phyloP scores from a whole-genome alignment of 768 basidiomycete genomes.

The Pholiota molesta region DNA sequence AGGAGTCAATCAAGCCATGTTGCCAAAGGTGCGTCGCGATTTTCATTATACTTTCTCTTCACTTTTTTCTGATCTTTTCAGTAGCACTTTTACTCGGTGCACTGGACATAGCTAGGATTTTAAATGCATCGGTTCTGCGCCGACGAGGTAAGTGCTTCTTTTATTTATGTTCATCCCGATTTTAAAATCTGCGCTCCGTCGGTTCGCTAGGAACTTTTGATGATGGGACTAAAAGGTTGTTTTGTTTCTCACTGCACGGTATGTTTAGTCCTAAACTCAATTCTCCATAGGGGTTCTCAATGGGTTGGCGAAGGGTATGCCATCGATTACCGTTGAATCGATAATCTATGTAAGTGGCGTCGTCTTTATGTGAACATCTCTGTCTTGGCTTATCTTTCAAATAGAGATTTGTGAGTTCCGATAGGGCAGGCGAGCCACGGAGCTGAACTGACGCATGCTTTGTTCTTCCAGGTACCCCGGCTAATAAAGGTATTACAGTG shows the following conservation, averaged over 20 bases:
- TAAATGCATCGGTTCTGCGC: no score
- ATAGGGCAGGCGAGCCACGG: slow-evolving; percentile 8
- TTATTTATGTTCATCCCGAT: no score
- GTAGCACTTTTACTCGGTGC: neutral
- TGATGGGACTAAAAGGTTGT: no score
- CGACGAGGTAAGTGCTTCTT: no score
- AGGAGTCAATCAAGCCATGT: no score
- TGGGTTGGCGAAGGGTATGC: no score
- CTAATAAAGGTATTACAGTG: neutral
- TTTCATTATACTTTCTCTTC: neutral
- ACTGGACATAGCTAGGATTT: neutral
- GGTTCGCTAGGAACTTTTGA: neutral
- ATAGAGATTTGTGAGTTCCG: slow-evolving; percentile 23
- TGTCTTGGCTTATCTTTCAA: slow-evolving; percentile 19
- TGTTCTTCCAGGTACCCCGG: slow-evolving; percentile 16
- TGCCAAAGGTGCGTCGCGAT: neutral
- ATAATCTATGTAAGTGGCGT: slow-evolving; percentile 5
- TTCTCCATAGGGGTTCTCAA: no score
- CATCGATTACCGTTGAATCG: neutral
- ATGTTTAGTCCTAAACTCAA: no score
- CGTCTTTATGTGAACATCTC: neutral
- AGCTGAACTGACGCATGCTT: slow-evolving; percentile 18
- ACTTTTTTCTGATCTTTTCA: neutral
- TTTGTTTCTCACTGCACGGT: no score
- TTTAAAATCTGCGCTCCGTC: neutral